Evolutionary conservation across 176 grass and related monocot species (phyloP).

Genomic region (Bothriochloa decipiens): DNA sequence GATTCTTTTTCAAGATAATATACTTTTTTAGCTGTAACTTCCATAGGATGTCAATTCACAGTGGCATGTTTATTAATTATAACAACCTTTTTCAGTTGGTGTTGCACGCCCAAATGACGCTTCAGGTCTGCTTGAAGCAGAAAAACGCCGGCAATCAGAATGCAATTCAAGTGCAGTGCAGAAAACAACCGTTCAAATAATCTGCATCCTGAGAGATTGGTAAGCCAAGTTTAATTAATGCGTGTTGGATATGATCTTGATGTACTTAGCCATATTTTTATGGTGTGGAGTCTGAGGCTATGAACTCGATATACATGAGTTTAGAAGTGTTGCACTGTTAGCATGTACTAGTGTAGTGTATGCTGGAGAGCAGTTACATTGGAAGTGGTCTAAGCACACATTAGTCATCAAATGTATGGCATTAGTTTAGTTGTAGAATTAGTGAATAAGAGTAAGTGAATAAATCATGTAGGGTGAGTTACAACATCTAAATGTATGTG

Average conservation of each 20-base stretch:
- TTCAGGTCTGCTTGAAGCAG: conserved; percentile 46
- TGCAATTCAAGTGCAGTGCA: conserved; percentile 54
- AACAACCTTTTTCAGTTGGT: conserved; percentile 47
- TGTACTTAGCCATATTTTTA: neutral
- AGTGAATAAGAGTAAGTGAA: neutral
- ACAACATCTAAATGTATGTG: neutral
- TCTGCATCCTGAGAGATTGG: conserved; percentile 47
- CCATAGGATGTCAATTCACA: conserved; percentile 6
- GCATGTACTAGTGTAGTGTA: neutral
- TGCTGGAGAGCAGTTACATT: neutral
- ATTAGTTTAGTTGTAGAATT: neutral
- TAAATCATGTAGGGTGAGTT: neutral
- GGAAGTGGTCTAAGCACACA: neutral
- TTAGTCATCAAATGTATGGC: neutral
- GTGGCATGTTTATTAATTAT: conserved; percentile 10
- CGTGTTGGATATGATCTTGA: neutral
- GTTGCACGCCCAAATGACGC: conserved; percentile 35
- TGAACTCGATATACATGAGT: neutral
- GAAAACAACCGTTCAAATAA: conserved; percentile 57
- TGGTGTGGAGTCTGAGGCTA: neutral
- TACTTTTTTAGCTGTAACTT: neutral
- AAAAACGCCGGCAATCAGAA: conserved; percentile 53
- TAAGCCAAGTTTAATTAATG: conserved; percentile 21
- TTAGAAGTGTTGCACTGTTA: neutral
- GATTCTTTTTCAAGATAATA: neutral